These are phyloP conservation scores for Jackrogersella multiformis DNA, from an alignment of 495 filamentous ascomycete species.

Conservation along the genomic window DNA sequence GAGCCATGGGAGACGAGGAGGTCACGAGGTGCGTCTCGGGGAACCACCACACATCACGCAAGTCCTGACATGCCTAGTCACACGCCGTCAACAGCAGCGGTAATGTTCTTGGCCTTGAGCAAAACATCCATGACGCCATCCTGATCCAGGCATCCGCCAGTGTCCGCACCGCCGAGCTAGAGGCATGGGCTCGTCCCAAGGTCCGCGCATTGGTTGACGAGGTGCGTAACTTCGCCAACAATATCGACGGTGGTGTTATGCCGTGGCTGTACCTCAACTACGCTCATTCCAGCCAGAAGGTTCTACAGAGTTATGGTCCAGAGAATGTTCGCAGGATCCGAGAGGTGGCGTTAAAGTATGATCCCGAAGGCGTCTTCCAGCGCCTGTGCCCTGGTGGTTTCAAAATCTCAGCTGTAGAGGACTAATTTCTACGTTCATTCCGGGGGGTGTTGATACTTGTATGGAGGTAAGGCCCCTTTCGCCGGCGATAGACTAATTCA, in stretches of 20 bases:
- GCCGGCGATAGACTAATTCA: too few species aligned
- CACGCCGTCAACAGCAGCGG: not conserved
- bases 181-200: not conserved
- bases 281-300: not conserved
- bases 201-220: not conserved
- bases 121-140: not conserved
- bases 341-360: not conserved
- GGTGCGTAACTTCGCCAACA: not conserved
- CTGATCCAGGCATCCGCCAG: not conserved
- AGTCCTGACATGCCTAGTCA: too few species aligned
- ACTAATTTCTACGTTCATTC: not conserved
- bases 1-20: constrained; percentile 50
- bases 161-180: not conserved
- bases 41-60: constrained; percentile 36
- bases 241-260: not conserved
- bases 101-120: not conserved
- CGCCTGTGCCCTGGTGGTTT: not conserved
- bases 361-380: constrained; percentile 1
- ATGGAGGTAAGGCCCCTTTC: too few species aligned
- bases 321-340: not conserved
- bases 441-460: not conserved
- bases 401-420: constrained; percentile 3
- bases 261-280: constrained; percentile 9
- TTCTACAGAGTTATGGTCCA: not conserved
- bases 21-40: constrained; percentile 1